Base-by-base conservation (phyloP, 164 flowering plant genomes). In the Brasenia schreberi region DNA sequence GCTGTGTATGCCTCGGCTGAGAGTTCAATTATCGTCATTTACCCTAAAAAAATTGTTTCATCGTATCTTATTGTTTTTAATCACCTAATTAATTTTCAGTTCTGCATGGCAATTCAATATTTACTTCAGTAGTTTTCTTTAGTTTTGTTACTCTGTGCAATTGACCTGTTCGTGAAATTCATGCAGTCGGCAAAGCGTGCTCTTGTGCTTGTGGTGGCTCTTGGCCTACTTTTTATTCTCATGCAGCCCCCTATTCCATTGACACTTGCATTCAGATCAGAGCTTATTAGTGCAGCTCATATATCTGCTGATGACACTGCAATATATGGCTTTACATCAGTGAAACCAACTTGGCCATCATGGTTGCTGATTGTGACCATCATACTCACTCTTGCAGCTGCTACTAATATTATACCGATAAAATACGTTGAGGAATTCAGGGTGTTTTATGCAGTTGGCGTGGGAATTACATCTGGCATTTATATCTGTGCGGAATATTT, bases 341-440 rank as follows among this genome's bases (percentile, higher is more conserved):
- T 85, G 64, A 92, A 84, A 74, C 99, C 97, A 53, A 81, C 94
- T 19, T 95, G 99, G 99, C 99, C 99, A 18, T 85, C 99, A 64
- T 95, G 99, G 99, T 76, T 95, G 65, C 96, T 95, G 63, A 88
- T 95, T 67, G 66, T 75, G 43, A 88, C 97, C 53, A 76, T 89
- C 75, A 75, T 95, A 63, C 92, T 95, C 65, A 81, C 96, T 27
- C 81, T 95, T 10, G 89, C 97, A 58, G 88, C 94, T 42, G 74
- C 85, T 33, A 87, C 96, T 59, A 88, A 96, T 61, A 66, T 89
- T 59, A 89, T 91, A 65, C 97, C 99, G 12, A 83, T 95, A 59
- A 92, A 86, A 63, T 92, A 95, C 77, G 77, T 92, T 19, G 97
- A 85, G 61, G 97, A 92, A 73, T 75, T 89, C 77, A 84, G 99